These are phyloP conservation scores for Cladosporium oxysporum DNA, from an alignment of 2,329 filamentous ascomycete species.

Conservation along the genomic window DNA sequence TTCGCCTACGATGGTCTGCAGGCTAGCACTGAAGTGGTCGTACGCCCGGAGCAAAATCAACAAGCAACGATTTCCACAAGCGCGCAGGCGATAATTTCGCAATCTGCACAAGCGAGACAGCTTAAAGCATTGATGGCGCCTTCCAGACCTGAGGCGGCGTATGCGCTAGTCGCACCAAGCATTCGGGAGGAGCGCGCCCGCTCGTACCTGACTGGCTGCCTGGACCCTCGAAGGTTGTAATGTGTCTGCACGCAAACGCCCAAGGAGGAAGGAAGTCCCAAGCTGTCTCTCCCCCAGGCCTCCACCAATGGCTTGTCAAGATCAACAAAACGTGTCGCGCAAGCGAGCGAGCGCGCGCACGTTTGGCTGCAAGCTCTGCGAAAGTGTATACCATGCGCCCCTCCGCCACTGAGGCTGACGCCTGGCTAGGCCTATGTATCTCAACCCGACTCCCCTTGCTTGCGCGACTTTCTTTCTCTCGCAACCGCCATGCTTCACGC, in stretches of 20 bases:
- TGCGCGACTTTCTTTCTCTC: neutral
- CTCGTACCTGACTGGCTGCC: neutral
- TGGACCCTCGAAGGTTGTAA: neutral
- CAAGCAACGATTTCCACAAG: neutral
- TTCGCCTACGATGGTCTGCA: neutral
- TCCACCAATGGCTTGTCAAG: neutral
- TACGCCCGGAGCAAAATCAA: neutral
- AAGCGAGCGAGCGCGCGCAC: neutral
- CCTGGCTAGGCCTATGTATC: neutral
- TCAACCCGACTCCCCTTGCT: neutral
- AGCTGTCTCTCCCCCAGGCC: neutral
- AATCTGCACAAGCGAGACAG: neutral
- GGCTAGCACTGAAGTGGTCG: neutral
- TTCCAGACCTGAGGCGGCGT: neutral
- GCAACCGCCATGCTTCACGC: neutral
- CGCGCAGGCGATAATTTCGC: neutral
- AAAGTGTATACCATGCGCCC: neutral
- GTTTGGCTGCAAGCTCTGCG: neutral
- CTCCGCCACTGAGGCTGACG: neutral
- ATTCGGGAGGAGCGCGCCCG: neutral
- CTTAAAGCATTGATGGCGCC: neutral
- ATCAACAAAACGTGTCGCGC: neutral
- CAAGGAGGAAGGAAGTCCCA: neutral
- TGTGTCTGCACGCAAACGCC: neutral
- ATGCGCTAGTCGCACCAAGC: neutral